phyloP scores from a whole-genome alignment of 208 protist genomes.

The Leishmania martiniquensis region DNA sequence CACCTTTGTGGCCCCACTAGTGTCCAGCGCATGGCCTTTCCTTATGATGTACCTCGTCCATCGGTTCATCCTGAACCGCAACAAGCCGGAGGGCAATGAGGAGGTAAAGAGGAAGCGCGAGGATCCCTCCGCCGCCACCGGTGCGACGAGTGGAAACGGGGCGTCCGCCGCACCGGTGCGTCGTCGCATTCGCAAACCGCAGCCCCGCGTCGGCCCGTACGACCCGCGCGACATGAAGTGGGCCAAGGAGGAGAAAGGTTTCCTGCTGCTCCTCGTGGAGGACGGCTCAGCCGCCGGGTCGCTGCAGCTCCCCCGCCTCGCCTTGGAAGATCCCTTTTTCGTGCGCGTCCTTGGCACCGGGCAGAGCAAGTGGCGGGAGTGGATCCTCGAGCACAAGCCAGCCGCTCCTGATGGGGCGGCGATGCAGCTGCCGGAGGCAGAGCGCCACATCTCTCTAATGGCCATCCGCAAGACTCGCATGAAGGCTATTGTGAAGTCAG shows the following conservation, averaged over 20 bases:
- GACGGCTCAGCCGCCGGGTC: conserved; percentile 28
- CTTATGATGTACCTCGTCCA: conserved; percentile 81
- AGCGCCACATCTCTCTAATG: conserved; percentile 36
- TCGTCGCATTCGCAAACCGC: conserved; percentile 29
- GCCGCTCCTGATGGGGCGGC: conserved; percentile 2
- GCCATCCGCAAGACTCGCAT: conserved; percentile 66
- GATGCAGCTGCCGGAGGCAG: conserved; percentile 22
- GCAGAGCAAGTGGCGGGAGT: conserved; percentile 54
- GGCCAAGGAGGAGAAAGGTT: conserved; percentile 66
- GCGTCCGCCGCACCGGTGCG: conserved; percentile 18
- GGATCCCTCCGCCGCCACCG: conserved; percentile 1
- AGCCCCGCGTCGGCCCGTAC: conserved; percentile 40
- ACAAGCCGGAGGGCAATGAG: conserved; percentile 27
- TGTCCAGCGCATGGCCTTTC: conserved; percentile 63
- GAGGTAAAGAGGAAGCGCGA: conserved; percentile 5
- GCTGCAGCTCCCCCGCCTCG: conserved; percentile 45
- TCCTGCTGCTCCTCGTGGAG: conserved; percentile 63
- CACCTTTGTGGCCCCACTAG: conserved; percentile 41
- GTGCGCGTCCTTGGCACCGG: conserved; percentile 54
- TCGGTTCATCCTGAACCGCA: conserved; percentile 45
- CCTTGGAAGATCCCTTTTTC: conserved; percentile 67
- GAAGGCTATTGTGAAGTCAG: conserved; percentile 50
- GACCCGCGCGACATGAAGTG: conserved; percentile 54
- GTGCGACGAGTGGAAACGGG: not conserved
- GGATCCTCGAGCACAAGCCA: conserved; percentile 41